phyloP scores from a whole-genome alignment of 805 yeast species.

The Wickerhamiella sergipiensis region DNA sequence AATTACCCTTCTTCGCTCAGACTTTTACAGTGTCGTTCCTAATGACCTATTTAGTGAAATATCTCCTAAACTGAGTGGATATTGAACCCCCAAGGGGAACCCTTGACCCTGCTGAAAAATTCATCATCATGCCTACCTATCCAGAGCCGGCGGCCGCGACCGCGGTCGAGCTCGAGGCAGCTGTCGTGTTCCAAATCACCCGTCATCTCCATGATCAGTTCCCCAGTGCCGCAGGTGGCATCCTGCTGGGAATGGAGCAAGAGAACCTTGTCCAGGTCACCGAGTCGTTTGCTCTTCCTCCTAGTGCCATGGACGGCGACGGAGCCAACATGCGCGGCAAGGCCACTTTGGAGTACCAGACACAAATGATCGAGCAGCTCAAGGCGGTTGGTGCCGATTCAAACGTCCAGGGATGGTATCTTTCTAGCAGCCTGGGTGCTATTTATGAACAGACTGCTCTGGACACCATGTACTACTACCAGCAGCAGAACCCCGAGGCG shows the following conservation, averaged over 20 bases:
- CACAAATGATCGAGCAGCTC: slow-evolving; percentile 49
- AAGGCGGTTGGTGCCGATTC: slow-evolving; percentile 51
- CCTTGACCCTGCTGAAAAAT: background rate
- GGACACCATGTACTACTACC: slow-evolving; percentile 56
- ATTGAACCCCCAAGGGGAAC: background rate
- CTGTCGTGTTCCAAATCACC: slow-evolving; percentile 17
- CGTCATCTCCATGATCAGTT: slow-evolving; percentile 17
- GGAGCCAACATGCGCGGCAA: slow-evolving; percentile 49
- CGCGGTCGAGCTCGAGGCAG: slow-evolving; percentile 15
- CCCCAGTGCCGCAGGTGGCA: slow-evolving; percentile 19
- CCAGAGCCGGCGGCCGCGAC: background rate
- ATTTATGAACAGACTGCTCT: slow-evolving; percentile 48
- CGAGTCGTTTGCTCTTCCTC: slow-evolving; percentile 51
- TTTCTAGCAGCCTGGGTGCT: slow-evolving; percentile 55
- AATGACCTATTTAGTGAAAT: no score
- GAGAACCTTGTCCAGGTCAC: slow-evolving; percentile 14
- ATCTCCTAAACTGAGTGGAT: no score
- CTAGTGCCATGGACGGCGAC: slow-evolving; percentile 37
- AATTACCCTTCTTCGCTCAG: no score
- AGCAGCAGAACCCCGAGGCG: slow-evolving; percentile 37
- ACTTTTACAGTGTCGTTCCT: no score
- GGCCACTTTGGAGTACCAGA: slow-evolving; percentile 54
- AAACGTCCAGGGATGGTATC: slow-evolving; percentile 72
- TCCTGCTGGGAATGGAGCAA: slow-evolving; percentile 16
- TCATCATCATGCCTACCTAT: slow-evolving; percentile 1